Base-by-base conservation (phyloP, 495 filamentous ascomycete species). In the Penicillium canariense region DNA sequence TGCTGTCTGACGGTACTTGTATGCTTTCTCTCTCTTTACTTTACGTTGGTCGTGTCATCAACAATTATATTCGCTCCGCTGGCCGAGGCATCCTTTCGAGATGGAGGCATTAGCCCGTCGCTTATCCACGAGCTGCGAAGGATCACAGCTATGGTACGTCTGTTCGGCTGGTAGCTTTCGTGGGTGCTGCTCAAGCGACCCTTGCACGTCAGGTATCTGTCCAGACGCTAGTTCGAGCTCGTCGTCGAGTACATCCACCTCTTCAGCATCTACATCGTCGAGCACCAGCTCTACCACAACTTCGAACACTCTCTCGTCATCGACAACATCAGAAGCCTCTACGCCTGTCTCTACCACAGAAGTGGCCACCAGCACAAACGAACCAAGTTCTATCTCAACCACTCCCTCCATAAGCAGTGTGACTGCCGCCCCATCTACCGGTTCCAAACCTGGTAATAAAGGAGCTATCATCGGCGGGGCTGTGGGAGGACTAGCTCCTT, bases 101-200 rank as follows among this genome's bases (percentile, higher is more conserved):
- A 58, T 56, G 54, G 44, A 56, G 15, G 34, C 25, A 9, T 18
- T 54, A 26, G 42, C 54, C 20, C 56, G 39, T 42, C 60, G 63
- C 12, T 49, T 30, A 18, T 36, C 26, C 18, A 55, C 36, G 22
- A 48, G 25, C 18, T 72, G 70, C 49, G 26, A 62, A 0, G 49
- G 27, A 0, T 42, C 52, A 23, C 59, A 61, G 26, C 51, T 22
- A 17, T 75, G 55, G 56, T 77, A 75, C 61, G 58, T 67, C 25
- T 74, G 74, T 48, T 57, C 45, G 5, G 51, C 26, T 38, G 66
- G 66, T 0, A 20, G 46, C 32, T 75, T 61, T 48, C 50, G 30
- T n/a, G 74, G 72, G 31, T 77, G 74, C 54, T 77, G 74, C 42
- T 70, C 69, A 11, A 64, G 54, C 15, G 60, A 75, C 50, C 71